Percentiles rank a stretch among this genome's conserved stretches.
These are phyloP conservation scores for Ogataea paraovalis DNA, from an alignment of 805 yeast species.

Conservation along the genomic window DNA sequence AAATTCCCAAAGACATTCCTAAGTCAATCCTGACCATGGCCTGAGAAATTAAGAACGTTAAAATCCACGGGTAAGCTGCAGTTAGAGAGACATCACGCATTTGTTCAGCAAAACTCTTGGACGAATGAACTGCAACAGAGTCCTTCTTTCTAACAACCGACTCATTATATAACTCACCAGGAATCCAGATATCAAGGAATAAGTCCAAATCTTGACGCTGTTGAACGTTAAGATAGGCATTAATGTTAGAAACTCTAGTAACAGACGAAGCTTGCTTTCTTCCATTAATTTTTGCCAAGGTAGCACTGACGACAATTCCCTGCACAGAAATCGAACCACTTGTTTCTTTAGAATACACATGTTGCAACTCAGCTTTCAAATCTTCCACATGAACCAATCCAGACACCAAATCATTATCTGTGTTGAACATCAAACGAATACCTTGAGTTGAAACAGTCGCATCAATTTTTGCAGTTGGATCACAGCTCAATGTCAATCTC, in stretches of 20 bases:
- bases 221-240: constrained; percentile 66
- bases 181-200: constrained; percentile 80
- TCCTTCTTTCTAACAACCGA: constrained; percentile 12
- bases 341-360: constrained; percentile 83
- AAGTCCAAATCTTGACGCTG: constrained; percentile 84
- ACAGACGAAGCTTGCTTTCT: constrained; percentile 47
- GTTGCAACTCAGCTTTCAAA: constrained; percentile 73
- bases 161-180: constrained; percentile 36
- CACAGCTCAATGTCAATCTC: constrained; percentile 76
- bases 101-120: constrained; percentile 39
- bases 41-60: constrained; percentile 52
- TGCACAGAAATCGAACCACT: constrained; percentile 65
- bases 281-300: constrained; percentile 38
- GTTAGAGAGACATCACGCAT: constrained; percentile 58
- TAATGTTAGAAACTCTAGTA: constrained; percentile 46
- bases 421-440: constrained; percentile 53
- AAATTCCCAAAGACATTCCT: constrained; percentile 78
- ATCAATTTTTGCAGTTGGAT: constrained; percentile 89
- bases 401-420: constrained; percentile 40
- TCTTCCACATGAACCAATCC: constrained; percentile 48
- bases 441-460: constrained; percentile 75
- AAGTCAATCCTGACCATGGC: constrained; percentile 61
- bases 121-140: constrained; percentile 1
- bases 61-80: constrained; percentile 69
- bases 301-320: constrained; percentile 44